Percentiles rank a stretch among this genome's conserved stretches.
Conservation (phyloP, 2,329 filamentous ascomycete genomes). For the Clonostachys sp. region DNA sequence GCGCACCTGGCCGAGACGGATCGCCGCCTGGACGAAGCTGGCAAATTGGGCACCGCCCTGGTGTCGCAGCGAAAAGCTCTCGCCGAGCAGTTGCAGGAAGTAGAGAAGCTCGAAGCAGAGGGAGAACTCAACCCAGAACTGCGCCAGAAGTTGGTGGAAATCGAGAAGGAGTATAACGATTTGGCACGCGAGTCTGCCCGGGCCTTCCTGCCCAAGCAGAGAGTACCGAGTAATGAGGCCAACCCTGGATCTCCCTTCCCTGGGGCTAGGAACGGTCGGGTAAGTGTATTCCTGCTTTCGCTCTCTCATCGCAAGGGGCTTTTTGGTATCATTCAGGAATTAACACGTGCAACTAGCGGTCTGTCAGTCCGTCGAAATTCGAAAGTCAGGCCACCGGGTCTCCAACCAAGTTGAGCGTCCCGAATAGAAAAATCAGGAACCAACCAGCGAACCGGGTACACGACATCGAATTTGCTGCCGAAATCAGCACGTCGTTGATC, state of each 20-base stretch:
- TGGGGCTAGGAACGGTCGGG: slow-evolving; percentile 46
- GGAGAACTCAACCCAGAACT: slow-evolving; percentile 79
- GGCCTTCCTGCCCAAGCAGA: slow-evolving; percentile 81
- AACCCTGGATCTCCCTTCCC: slow-evolving; percentile 46
- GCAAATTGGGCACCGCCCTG: slow-evolving; percentile 80
- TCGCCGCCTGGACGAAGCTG: slow-evolving; percentile 84
- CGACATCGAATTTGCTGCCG: slow-evolving; percentile 97
- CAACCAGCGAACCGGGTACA: slow-evolving; percentile 85
- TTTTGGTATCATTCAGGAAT: too few relatives aligned
- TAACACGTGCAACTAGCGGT: slow-evolving; percentile 41
- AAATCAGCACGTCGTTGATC: slow-evolving; percentile 92
- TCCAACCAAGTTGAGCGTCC: slow-evolving; percentile 83
- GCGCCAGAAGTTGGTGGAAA: slow-evolving; percentile 74
- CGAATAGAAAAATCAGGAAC: slow-evolving; percentile 84
- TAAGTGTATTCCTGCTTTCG: slow-evolving; percentile 25
- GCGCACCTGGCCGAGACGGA: slow-evolving; percentile 92
- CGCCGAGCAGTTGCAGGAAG: slow-evolving; percentile 74
- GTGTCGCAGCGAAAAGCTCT: slow-evolving; percentile 84
- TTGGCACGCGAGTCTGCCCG: slow-evolving; percentile 85
- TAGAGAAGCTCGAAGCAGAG: slow-evolving; percentile 73
- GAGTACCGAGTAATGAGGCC: slow-evolving; percentile 67
- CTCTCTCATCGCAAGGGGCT: background rate
- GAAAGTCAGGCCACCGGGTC: slow-evolving; percentile 81
- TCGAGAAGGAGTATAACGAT: slow-evolving; percentile 94
- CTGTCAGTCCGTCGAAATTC: slow-evolving; percentile 71